Base-by-base conservation (phyloP, 768 basidiomycete species). In the Russula lepida region DNA sequence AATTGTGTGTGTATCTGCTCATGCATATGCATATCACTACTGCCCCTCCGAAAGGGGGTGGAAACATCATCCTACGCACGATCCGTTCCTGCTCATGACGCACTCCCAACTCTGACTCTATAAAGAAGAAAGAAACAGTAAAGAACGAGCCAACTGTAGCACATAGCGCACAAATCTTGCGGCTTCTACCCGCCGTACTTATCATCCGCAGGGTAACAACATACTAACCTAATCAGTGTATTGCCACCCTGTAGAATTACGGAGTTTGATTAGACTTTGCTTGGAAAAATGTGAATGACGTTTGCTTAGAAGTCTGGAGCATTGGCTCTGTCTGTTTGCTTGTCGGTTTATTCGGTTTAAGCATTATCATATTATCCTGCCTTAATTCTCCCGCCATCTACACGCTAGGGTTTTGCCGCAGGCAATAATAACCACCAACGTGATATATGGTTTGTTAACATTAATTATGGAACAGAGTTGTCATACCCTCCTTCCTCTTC, bases 211-310 rank as follows among this genome's bases (percentile, higher is more conserved):
- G 60, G 47, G 60, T 56, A 44, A 44, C 60, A 50, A 56, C 56
- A 58, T 58, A 58, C 57, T 54, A 58, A 43, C 44, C 28, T 46
- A 58, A 58, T 49, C 46, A 49, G 44, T 58, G 62, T 54, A 63
- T 58, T 58, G 51, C 62, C 28, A 27, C 56, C 56, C 51, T 63
- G 62, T 63, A 63, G 57, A 58, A 54, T 58, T 53, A 41, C 51
- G 50, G 50, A 57, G 9, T 46, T 46, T 19, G 60, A 53, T 54
- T 54, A 62, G 57, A 62, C 25, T 52, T 44, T 57, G 35, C 32
- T 57, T 17, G 33, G 25, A n/a, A 39, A 43, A 58, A 43, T 41
- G 7, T 19, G 43, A 46, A 35, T 44, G 41, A 23, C 35, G 19
- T 25, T 23, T 39, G 41, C 21, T 27, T 46, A 21, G 46, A 30